Conservation (phyloP, 345 rosid species). For the Turnera subulata region DNA sequence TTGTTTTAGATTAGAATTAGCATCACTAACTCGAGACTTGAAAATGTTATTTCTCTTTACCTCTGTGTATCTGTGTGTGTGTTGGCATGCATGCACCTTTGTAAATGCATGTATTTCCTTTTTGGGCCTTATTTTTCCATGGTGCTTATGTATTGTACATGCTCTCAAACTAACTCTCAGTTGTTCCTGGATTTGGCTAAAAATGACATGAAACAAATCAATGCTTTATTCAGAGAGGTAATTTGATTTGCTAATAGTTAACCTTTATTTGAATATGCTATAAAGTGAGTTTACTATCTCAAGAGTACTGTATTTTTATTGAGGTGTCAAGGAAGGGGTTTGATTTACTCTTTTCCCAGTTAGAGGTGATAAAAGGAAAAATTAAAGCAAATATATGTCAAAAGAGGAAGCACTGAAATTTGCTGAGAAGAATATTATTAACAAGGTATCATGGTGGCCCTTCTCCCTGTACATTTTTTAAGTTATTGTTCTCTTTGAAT, state of each 20-base stretch:
- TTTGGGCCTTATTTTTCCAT: too few relatives aligned
- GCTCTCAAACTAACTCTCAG: conserved; percentile 37
- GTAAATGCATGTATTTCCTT: conserved; percentile 2
- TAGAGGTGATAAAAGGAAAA: conserved; percentile 63
- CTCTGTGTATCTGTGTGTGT: not conserved
- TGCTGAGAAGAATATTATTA: conserved; percentile 72
- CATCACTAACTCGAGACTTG: not conserved
- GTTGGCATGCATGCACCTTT: not conserved
- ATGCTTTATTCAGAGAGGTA: conserved; percentile 83
- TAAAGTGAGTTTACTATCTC: not conserved
- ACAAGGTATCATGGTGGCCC: conserved; percentile 69
- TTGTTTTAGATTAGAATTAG: not conserved
- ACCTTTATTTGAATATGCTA: conserved; percentile 3
- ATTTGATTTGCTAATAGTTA: conserved; percentile 12
- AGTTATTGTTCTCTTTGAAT: not conserved
- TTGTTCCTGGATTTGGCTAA: conserved; percentile 82
- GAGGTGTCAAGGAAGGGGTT: conserved; percentile 3
- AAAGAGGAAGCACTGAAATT: conserved; percentile 79
- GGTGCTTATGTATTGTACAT: not conserved
- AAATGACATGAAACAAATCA: conserved; percentile 75
- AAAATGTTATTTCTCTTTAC: not conserved
- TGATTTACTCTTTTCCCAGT: conserved; percentile 38
- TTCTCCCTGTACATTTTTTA: not conserved
- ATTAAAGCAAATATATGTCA: conserved; percentile 61
- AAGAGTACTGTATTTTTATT: not conserved